These are phyloP conservation scores for Zymoseptoria tritici DNA, from an alignment of 2,329 filamentous ascomycete species.

Conservation along the genomic window DNA sequence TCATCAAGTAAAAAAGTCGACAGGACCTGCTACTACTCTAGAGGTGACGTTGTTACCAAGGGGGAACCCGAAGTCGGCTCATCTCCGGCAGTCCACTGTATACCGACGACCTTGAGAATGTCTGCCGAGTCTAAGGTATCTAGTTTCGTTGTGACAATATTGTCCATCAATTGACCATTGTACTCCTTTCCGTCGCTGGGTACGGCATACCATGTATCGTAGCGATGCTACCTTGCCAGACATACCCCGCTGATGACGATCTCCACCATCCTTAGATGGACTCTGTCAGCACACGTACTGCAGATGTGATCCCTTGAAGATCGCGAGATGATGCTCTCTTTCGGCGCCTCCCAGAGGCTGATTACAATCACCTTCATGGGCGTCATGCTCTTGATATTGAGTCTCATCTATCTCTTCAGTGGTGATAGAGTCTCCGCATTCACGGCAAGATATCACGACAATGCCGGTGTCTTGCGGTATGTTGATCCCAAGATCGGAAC, in stretches of 20 bases:
- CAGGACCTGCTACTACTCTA: too few relatives aligned
- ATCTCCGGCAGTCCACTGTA: too few relatives aligned
- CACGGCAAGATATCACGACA: slow-evolving; percentile 16
- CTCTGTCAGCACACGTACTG: not conserved
- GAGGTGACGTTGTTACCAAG: too few relatives aligned
- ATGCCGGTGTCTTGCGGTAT: slow-evolving; percentile 23
- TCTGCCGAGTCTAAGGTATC: not conserved
- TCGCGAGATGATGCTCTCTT: not conserved
- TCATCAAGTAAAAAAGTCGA: too few relatives aligned
- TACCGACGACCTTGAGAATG: not conserved
- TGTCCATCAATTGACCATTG: not conserved
- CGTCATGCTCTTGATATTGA: not conserved
- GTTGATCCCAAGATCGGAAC: slow-evolving; percentile 30
- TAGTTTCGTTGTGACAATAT: not conserved
- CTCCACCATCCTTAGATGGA: not conserved
- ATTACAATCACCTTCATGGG: not conserved
- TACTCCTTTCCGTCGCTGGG: not conserved
- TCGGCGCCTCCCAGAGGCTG: not conserved
- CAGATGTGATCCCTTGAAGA: not conserved
- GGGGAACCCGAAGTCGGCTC: too few relatives aligned
- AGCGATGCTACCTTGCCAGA: not conserved
- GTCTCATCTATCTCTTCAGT: not conserved
- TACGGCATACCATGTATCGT: not conserved
- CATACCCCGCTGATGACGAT: not conserved
- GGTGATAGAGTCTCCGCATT: not conserved